Base-by-base conservation (phyloP, 2,329 filamentous ascomycete species). In the Claviceps sp. region DNA sequence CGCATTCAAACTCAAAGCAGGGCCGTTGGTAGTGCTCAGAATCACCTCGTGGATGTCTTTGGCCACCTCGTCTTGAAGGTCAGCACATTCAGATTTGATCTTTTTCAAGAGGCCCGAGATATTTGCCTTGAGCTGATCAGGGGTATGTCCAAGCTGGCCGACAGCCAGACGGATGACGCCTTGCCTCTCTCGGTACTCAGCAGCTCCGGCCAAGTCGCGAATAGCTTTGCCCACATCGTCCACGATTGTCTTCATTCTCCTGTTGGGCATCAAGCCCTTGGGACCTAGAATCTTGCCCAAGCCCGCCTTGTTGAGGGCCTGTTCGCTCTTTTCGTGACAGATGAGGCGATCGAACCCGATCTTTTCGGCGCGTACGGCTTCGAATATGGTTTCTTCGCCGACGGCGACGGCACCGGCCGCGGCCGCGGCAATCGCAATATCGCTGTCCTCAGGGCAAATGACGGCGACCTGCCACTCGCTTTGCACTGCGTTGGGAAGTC, bases 301-400 rank as follows among this genome's bases (percentile, higher is more conserved):
- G 0, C 79, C 81, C 38, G 89, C 85, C 72, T 93, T 90, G 65
- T 84, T 85, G 62, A 98, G 72, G 52, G 86, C 88, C 50, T 78
- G 76, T 59, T 93, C 74, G 59, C 84, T 89, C 60, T 87, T 81
- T 49, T 77, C 75, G 67, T 96, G 90, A 70, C 88, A 95, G 60
- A 98, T 81, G 56, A 89, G 85, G 52, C 87, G 78, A 66, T 97
- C 93, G 65, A 97, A 98, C 26, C 88, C 79, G 57, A 97, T 85
- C 41, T 82, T 79, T 43, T 86, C 89, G 48, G 78, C 68, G 56
- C 74, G 77, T 55, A 98, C 83, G 50, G 81, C 75, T 50, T 88
- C 81, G 65, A 98, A 95, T 4, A 98, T 74, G 2, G 84, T 80
- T 42, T 95, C 85, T 64, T 96, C 86, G 56, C 93, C 93, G 1